Base-by-base conservation (phyloP, 352 stramenopile genomes). In the Globisporangium echinulatum region DNA sequence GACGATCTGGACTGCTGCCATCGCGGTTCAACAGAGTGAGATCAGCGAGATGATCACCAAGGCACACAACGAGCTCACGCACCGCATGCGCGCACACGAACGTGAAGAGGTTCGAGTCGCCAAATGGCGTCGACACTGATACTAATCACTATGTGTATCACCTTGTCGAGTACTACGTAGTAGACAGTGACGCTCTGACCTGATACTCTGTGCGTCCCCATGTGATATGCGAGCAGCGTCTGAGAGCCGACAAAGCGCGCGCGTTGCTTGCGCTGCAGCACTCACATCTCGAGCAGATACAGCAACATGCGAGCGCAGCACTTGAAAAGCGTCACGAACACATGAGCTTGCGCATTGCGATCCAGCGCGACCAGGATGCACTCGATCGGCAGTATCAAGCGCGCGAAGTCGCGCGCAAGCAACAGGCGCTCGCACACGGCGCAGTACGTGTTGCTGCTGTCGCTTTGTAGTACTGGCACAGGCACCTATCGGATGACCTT, bases 271-370 rank as follows among this genome's bases (percentile, higher is more conserved):
- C 51, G n/a, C 52, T 74, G 38, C 70, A 74, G 43, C 59, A 68
- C 7, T 67, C 61, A 10, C 67, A 74, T n/a, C 64, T 67, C 40
- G 67, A 68, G 11, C 55, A 77, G 46, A 74, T 74, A 10, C 33
- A 72, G 46, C 55, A 61, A n/a, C 63, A 68, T 47, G 19, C 53
- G 9, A 43, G 19, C 33, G 59, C 44, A 17, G 40, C 7, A 56
- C 67, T 36, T 25, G 54, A n/a, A 11, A n/a, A 63, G 17, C 17
- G 4, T 13, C 11, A 15, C 5, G 36, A 50, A 8, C 48, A 37
- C 40, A 17, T 53, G 43, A 33, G 46, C 17, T 25, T 17, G 15
- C 46, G 46, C 15, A 17, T n/a, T 25, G 46, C 56, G 36, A 58
- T 66, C 36, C 17, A 59, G 36, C 54, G 61, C 14, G 61, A 68